Percentiles rank a stretch among this genome's conserved stretches.
Evolutionary conservation across 2,329 filamentous ascomycete species (phyloP).

Genomic region (Epichloe scottii): DNA sequence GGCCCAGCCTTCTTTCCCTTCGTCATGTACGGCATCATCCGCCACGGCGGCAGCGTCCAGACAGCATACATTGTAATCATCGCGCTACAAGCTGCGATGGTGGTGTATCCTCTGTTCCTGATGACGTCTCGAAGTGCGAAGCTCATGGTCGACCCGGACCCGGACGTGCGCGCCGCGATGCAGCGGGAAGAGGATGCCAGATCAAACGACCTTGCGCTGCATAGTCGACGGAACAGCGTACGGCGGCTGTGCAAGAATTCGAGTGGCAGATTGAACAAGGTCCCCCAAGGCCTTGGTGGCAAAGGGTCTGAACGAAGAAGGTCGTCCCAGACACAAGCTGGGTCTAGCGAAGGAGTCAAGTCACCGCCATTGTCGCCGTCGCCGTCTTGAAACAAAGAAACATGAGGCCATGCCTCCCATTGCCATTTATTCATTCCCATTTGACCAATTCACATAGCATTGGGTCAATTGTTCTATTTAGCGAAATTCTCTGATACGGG

Average conservation of each 20-base stretch:
- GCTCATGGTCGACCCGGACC: constrained; percentile 26
- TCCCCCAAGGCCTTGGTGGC: constrained; percentile 14
- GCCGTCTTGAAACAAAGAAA: background rate
- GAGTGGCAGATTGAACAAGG: constrained; percentile 12
- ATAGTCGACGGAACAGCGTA: constrained; percentile 9
- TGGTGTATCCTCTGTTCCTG: constrained; percentile 38
- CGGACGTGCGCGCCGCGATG: constrained; percentile 11
- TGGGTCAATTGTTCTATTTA: no score
- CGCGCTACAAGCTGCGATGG: constrained; percentile 32
- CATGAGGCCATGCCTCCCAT: no score
- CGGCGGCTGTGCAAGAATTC: constrained; percentile 9
- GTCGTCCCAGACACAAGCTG: constrained; percentile 18
- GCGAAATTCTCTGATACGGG: no score
- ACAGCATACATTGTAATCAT: constrained; percentile 54
- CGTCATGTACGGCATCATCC: constrained; percentile 55
- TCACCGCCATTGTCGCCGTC: background rate
- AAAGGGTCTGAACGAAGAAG: constrained; percentile 15
- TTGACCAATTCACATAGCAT: no score
- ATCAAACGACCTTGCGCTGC: constrained; percentile 6
- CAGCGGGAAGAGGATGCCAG: constrained; percentile 10
- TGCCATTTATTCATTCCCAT: no score
- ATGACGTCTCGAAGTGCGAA: constrained; percentile 33
- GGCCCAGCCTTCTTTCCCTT: constrained; percentile 67
- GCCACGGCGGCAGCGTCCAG: constrained; percentile 45
- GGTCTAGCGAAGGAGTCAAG: constrained; percentile 16